Percentiles rank a stretch among this genome's conserved stretches.
phyloP scores from a whole-genome alignment of 495 filamentous ascomycete genomes.

The Neurospora sp. region DNA sequence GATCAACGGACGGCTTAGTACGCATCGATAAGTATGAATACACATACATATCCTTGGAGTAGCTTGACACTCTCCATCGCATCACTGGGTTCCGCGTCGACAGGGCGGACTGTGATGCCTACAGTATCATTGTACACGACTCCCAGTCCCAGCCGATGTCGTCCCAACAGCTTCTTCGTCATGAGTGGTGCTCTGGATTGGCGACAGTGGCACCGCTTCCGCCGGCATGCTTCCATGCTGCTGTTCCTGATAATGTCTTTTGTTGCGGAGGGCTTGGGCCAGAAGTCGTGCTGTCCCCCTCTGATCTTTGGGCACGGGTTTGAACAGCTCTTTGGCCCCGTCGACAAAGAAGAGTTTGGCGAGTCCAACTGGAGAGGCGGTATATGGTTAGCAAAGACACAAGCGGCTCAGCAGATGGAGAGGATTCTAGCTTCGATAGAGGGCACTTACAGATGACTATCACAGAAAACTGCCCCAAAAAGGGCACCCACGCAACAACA shows the following conservation, averaged over 20 bases:
- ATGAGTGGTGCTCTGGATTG: neutral
- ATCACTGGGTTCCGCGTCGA: neutral
- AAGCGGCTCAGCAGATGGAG: neutral
- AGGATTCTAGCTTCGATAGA: too few relatives aligned
- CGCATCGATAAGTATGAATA: too few relatives aligned
- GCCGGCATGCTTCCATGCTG: neutral
- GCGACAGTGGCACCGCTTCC: neutral
- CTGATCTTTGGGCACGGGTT: neutral
- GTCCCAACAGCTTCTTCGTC: neutral
- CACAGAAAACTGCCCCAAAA: neutral
- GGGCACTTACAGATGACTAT: neutral
- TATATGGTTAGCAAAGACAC: neutral
- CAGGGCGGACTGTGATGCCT: neutral
- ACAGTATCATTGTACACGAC: neutral
- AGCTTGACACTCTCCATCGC: neutral
- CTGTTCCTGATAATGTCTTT: neutral
- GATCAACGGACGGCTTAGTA: too few relatives aligned
- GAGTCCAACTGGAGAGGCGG: neutral
- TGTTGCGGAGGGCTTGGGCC: neutral
- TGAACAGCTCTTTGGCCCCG: neutral
- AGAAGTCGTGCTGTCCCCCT: neutral
- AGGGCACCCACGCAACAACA: neutral
- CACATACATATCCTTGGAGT: neutral
- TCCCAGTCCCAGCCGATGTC: neutral
- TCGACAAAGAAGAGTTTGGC: neutral